phyloP scores from a whole-genome alignment of 2,329 filamentous ascomycete genomes.

The Pseudogymnoascus verrucosus region DNA sequence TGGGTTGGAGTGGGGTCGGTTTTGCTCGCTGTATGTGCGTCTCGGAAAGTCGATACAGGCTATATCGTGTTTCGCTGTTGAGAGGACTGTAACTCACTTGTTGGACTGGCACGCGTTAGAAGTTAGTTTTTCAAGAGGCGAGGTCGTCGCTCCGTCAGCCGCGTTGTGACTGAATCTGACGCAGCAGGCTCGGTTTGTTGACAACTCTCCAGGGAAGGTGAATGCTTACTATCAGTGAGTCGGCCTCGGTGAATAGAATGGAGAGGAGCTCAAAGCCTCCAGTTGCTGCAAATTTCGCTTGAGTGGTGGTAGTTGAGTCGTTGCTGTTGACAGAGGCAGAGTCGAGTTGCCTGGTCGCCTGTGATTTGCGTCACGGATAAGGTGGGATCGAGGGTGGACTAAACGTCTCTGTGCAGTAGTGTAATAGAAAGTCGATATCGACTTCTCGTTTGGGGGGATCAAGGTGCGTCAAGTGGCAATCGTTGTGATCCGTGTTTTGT shows the following conservation, averaged over 20 bases:
- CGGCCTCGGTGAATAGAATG: background rate
- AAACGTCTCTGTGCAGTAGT: background rate
- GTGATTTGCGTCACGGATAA: constrained; percentile 7
- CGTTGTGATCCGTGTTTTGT: constrained; percentile 3
- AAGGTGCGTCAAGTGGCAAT: background rate
- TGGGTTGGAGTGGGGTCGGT: constrained; percentile 22
- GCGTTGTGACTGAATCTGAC: background rate
- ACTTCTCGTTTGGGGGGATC: background rate
- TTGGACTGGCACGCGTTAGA: background rate
- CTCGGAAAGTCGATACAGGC: constrained; percentile 13
- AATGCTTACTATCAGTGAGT: constrained; percentile 5
- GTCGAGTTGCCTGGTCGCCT: constrained; percentile 1
- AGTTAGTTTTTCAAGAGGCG: background rate
- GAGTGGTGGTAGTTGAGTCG: background rate
- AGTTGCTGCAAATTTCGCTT: background rate
- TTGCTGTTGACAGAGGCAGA: background rate
- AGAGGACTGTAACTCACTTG: constrained; percentile 28
- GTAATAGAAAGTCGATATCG: constrained; percentile 5
- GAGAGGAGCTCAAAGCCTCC: background rate
- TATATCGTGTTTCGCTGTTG: constrained; percentile 20
- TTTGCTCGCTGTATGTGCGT: constrained; percentile 21
- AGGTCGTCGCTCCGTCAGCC: background rate
- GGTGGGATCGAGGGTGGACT: background rate
- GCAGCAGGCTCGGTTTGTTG: background rate
- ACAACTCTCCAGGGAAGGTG: background rate